Percentiles rank a stretch among this genome's conserved stretches.
These are phyloP conservation scores for Halophytophthora batemanensis DNA, from an alignment of 352 stramenopile species.

Conservation along the genomic window DNA sequence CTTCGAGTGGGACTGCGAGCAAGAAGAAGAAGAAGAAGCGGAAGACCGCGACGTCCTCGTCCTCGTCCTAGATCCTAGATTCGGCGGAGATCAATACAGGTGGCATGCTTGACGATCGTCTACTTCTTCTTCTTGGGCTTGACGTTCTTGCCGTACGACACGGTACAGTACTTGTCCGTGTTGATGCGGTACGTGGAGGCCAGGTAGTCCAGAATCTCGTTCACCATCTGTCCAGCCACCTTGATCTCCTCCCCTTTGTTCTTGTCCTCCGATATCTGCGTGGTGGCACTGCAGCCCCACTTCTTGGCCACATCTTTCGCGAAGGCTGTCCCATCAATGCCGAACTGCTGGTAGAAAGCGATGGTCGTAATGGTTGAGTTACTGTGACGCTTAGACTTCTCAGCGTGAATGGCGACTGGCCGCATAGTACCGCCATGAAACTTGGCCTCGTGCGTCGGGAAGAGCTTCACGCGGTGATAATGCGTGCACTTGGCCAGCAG, in stretches of 20 bases:
- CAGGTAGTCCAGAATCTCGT: conserved; percentile 71
- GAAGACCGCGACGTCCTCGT: conserved; percentile 18
- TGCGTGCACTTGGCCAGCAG: conserved; percentile 62
- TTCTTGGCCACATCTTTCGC: conserved; percentile 82
- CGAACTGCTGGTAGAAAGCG: conserved; percentile 77
- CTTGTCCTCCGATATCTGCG: conserved; percentile 56
- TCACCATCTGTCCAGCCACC: conserved; percentile 77
- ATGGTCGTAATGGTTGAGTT: conserved; percentile 69
- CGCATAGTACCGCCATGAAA: conserved; percentile 52
- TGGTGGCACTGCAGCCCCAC: conserved; percentile 71
- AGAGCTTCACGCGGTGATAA: conserved; percentile 71
- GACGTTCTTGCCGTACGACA: conserved; percentile 75
- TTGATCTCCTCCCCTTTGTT: conserved; percentile 69
- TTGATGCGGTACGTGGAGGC: conserved; percentile 64
- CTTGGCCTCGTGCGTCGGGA: conserved; percentile 61
- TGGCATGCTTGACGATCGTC: conserved; percentile 4
- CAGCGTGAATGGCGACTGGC: conserved; percentile 63
- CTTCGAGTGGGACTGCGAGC: conserved; percentile 16
- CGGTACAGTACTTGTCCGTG: conserved; percentile 58
- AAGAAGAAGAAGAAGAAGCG: conserved; percentile 43
- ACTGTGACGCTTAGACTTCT: conserved; percentile 68
- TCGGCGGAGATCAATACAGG: too few relatives aligned
- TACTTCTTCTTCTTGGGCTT: conserved; percentile 78
- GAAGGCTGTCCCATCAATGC: conserved; percentile 64
- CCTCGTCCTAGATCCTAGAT: conserved; percentile 8